Base-by-base conservation (phyloP, 106 monocot genomes). In the Gastrodia elata region DNA sequence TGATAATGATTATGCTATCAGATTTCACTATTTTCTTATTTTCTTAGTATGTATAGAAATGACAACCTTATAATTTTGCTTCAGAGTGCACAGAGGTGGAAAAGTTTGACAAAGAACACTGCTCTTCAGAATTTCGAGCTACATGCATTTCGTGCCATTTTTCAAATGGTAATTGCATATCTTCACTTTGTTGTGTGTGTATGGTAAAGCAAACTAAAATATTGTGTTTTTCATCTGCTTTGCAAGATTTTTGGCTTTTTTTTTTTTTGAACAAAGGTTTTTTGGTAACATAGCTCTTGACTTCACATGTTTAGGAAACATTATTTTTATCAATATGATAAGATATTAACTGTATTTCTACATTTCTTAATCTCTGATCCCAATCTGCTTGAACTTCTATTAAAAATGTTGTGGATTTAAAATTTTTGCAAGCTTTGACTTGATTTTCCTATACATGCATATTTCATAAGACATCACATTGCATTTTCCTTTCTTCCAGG, bases 11-110 rank as follows among this genome's bases (percentile, higher is more conserved):
- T 6, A 59, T 59, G 7, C 11, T 59, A 59, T 7, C 28, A 8
- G 15, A 9, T 59, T 59, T 30, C 59, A 28, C 16, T 61, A n/a
- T n/a, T n/a, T 27, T 65, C 36, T 33, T 65, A 2, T 36, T 65
- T 65, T 36, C 15, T 1, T 36, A 65, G 4, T 25, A 65, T 36
- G 4, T n/a, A n/a, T n/a, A n/a, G n/a, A 36, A 35, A 36, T 4
- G 4, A 18, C 3, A 4, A 52, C 15, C 25, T 74, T 58, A 30
- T 35, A 69, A 27, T 78, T 74, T 24, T 57, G 80, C 28, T 41
- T 64, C 73, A 97, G 93, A 98, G 97, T 93, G 97, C 90, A 72
- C 93, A 98, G 39, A 78, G 97, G 76, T 98, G 97, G 97, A 83
- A 74, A 85, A 83, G 73, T 65, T 87, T 93, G 74, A 85, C 90